A percentile compares a stretch with the other conserved stretches of the same genome.
phyloP scores from a whole-genome alignment of 2,329 filamentous ascomycete genomes.

The Aspergillus ruber region DNA sequence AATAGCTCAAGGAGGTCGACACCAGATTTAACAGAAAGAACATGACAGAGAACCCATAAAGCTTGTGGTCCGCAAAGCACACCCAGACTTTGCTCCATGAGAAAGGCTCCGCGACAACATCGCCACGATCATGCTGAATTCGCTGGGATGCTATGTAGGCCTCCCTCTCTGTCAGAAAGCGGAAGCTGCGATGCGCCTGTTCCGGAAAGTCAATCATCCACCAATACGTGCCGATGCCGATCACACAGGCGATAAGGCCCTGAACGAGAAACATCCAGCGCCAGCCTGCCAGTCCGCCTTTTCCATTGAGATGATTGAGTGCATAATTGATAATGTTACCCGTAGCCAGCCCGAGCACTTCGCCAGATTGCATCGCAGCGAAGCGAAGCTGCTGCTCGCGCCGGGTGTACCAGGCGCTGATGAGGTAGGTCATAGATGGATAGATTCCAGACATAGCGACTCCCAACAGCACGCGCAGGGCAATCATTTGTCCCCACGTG shows the following conservation, averaged over 20 bases:
- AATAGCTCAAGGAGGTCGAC: constrained; percentile 59
- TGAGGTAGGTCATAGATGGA: constrained; percentile 39
- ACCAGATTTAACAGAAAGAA: constrained; percentile 64
- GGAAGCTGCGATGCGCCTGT: constrained; percentile 49
- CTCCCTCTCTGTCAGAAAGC: constrained; percentile 53
- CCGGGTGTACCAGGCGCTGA: constrained; percentile 57
- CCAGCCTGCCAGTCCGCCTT: constrained; percentile 54
- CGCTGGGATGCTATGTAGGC: constrained; percentile 50
- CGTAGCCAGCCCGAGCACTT: constrained; percentile 60
- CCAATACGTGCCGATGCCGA: constrained; percentile 59
- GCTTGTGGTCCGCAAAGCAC: constrained; percentile 54
- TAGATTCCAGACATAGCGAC: constrained; percentile 52
- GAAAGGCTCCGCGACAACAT: constrained; percentile 53
- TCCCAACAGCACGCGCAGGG: constrained; percentile 58
- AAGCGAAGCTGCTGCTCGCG: constrained; percentile 60
- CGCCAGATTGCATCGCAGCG: constrained; percentile 57
- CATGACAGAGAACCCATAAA: constrained; percentile 59
- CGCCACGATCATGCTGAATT: constrained; percentile 56
- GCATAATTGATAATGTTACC: constrained; percentile 63
- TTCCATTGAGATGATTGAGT: constrained; percentile 57
- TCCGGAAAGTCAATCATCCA: constrained; percentile 68
- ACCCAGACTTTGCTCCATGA: constrained; percentile 49
- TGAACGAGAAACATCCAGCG: constrained; percentile 65
- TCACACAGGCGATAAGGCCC: constrained; percentile 52
- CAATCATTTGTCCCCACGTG: constrained; percentile 65